A percentile compares a stretch with the other conserved stretches of the same genome.
These are phyloP conservation scores for Brassica hybrid DNA, from an alignment of 441 rosid genomes.

Conservation along the genomic window DNA sequence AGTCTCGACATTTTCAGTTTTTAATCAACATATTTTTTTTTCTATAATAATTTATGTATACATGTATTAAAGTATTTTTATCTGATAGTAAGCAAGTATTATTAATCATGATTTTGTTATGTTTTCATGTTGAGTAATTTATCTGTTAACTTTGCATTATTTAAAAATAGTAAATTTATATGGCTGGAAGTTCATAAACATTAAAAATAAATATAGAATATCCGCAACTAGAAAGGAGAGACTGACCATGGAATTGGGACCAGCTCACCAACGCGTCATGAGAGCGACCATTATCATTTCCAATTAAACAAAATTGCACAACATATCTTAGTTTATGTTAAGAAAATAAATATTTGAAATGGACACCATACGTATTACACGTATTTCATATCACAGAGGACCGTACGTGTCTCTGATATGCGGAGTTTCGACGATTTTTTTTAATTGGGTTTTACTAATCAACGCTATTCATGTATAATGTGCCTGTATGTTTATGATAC, in stretches of 20 bases:
- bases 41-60: neutral
- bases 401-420: neutral
- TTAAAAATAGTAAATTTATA: neutral
- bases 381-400: neutral
- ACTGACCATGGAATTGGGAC: slow-evolving; percentile 36
- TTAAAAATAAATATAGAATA: slow-evolving; percentile 13
- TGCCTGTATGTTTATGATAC: neutral
- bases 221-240: slow-evolving; percentile 36
- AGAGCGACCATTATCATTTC: slow-evolving; percentile 33
- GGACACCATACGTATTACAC: neutral
- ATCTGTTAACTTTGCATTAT: neutral
- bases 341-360: neutral
- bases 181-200: slow-evolving; percentile 18
- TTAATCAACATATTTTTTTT: neutral
- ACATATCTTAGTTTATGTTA: neutral
- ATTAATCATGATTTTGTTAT: neutral
- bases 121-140: neutral
- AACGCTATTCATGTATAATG: neutral
- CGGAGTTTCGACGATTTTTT: neutral
- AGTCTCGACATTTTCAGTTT: neutral
- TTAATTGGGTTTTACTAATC: neutral
- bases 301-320: neutral
- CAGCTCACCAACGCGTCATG: slow-evolving; percentile 34
- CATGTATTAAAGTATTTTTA: neutral
- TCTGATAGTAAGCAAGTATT: neutral